Conservation (phyloP, 345 rosid genomes). For the Citrus trifoliata region DNA sequence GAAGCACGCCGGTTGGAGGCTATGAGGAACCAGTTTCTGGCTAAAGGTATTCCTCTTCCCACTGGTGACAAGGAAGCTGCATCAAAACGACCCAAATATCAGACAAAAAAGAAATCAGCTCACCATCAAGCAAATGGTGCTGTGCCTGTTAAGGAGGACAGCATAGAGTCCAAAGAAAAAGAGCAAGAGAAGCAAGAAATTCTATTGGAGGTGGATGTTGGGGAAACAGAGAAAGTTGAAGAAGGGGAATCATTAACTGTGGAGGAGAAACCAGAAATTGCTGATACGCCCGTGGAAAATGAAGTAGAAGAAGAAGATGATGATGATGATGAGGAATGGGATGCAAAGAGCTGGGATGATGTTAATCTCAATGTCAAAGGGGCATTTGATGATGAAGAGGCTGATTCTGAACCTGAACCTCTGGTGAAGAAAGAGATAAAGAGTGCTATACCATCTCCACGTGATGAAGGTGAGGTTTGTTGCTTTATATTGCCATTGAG, state of each 20-base stretch:
- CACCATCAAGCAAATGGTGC: conserved; percentile 59
- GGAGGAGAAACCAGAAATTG: conserved; percentile 47
- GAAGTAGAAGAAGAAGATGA: conserved; percentile 71
- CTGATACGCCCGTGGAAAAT: conserved; percentile 47
- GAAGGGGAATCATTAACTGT: conserved; percentile 33
- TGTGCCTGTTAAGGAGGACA: conserved; percentile 47
- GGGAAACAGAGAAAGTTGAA: conserved; percentile 46
- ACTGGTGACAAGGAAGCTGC: conserved; percentile 48
- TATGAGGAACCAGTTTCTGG: conserved; percentile 76
- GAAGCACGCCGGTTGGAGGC: conserved; percentile 88
- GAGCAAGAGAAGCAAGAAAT: conserved; percentile 35
- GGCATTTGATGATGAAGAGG: conserved; percentile 91
- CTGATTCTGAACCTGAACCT: conserved; percentile 55
- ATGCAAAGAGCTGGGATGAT: conserved; percentile 96
- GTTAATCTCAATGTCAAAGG: conserved; percentile 71
- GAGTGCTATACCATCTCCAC: conserved; percentile 30
- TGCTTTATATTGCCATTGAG: neutral
- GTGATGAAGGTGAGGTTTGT: conserved; percentile 37
- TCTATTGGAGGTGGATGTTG: conserved; percentile 34
- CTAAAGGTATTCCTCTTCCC: conserved; percentile 43
- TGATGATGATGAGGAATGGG: conserved; percentile 88
- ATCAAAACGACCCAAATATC: conserved; percentile 73
- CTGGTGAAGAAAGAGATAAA: conserved; percentile 52
- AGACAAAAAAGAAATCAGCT: conserved; percentile 70
- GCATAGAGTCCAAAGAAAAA: conserved; percentile 38